A percentile compares a stretch with the other conserved stretches of the same genome.
Conservation (phyloP, 2,329 filamentous ascomycete species). For the Colletotrichum musae region DNA sequence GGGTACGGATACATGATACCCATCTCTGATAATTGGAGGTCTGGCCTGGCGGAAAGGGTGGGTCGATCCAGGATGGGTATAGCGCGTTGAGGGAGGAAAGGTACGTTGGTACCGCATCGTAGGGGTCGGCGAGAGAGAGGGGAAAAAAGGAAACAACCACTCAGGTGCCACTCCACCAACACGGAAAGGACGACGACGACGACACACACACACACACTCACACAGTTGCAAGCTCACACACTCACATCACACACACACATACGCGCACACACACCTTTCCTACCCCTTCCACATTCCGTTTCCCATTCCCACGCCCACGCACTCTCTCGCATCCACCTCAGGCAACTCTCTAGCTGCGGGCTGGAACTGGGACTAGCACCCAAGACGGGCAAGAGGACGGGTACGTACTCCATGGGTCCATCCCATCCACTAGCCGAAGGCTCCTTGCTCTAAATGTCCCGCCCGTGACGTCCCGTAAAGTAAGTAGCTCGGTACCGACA, state of each 20-base stretch:
- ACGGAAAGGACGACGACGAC: slow-evolving; percentile 11
- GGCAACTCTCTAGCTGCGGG: neutral
- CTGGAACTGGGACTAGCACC: slow-evolving; percentile 6
- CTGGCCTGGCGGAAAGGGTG: too few species aligned
- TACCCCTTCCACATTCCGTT: slow-evolving; percentile 11
- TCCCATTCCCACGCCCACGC: slow-evolving; percentile 15
- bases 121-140: neutral
- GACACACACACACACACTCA: neutral
- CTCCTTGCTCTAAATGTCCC: neutral
- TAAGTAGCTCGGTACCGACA: too few species aligned
- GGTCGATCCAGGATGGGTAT: too few species aligned
- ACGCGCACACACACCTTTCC: slow-evolving; percentile 2
- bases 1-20: too few species aligned
- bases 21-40: too few species aligned
- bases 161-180: slow-evolving; percentile 36
- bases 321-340: neutral
- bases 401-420: neutral
- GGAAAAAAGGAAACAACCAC: slow-evolving; percentile 31
- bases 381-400: slow-evolving; percentile 9
- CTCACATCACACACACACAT: slow-evolving; percentile 11
- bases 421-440: neutral
- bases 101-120: too few species aligned
- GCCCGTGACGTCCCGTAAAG: neutral
- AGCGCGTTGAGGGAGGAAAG: too few species aligned
- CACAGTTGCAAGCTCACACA: slow-evolving; percentile 36